Conservation (phyloP, 108 stramenopile genomes). For the Stephanodiscus minutulus region DNA sequence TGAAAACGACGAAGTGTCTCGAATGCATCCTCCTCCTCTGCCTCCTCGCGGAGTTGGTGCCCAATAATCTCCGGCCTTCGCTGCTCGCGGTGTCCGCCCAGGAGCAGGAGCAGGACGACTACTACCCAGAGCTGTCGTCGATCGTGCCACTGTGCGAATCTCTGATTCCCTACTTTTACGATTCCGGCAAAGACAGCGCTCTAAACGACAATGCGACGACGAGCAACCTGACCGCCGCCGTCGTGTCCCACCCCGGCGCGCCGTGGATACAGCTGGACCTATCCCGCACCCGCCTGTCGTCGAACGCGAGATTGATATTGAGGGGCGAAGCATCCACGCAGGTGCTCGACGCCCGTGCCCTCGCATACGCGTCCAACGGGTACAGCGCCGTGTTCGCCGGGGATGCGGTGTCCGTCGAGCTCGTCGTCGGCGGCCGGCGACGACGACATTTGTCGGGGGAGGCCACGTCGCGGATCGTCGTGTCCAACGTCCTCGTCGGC, state of each 20-base stretch:
- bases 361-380: not conserved
- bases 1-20: too few species aligned
- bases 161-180: not conserved
- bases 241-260: not conserved
- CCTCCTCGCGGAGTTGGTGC: not conserved
- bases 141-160: not conserved
- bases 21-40: too few species aligned
- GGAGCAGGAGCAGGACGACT: not conserved
- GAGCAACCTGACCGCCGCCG: not conserved
- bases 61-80: not conserved
- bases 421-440: not conserved
- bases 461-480: not conserved
- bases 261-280: constrained; percentile 12
- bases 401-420: not conserved
- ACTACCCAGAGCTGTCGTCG: too few species aligned
- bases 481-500: constrained; percentile 1
- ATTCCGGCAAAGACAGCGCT: too few species aligned
- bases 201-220: not conserved
- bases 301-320: not conserved
- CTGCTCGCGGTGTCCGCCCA: not conserved
- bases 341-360: not conserved
- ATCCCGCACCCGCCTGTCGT: not conserved
- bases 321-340: not conserved
- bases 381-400: constrained; percentile 5
- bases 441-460: too few species aligned